These are phyloP conservation scores for Malassezia furfur DNA, from an alignment of 1,284 basidiomycete species.

Conservation along the genomic window DNA sequence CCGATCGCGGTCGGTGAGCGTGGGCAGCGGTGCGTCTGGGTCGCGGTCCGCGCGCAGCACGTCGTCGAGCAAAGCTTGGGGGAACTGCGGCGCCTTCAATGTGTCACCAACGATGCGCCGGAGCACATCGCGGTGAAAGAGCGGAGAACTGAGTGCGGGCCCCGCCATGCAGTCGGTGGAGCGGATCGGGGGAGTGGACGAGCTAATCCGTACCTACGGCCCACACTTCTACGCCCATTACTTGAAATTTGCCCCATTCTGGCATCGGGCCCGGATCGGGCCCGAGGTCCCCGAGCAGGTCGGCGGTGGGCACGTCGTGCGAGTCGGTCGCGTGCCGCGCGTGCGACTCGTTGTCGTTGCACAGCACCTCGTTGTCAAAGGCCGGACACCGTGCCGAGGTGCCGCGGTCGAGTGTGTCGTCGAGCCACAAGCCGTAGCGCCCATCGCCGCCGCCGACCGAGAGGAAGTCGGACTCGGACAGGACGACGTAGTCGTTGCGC, in stretches of 20 bases:
- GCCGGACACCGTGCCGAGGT: conserved; percentile 74
- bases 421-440: conserved; percentile 67
- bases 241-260: conserved; percentile 62
- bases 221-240: conserved; percentile 79
- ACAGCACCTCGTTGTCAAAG: conserved; percentile 76
- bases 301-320: conserved; percentile 8
- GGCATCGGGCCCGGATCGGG: conserved; percentile 50
- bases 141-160: not conserved
- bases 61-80: not conserved
- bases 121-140: conserved; percentile 2
- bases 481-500: conserved; percentile 76
- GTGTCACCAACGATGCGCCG: not conserved
- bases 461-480: conserved; percentile 57
- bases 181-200: not conserved
- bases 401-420: conserved; percentile 69
- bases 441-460: conserved; percentile 42
- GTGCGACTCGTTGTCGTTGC: conserved; percentile 40
- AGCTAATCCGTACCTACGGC: conserved; percentile 53
- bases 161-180: not conserved
- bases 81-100: conserved; percentile 4
- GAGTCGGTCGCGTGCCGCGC: conserved; percentile 7
- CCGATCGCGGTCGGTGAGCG: not conserved
- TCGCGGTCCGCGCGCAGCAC: conserved; percentile 3
- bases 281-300: conserved; percentile 11
- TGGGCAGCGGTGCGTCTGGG: not conserved